Conservation (phyloP, 2,329 filamentous ascomycete genomes). For the Microcyclospora pomicola region DNA sequence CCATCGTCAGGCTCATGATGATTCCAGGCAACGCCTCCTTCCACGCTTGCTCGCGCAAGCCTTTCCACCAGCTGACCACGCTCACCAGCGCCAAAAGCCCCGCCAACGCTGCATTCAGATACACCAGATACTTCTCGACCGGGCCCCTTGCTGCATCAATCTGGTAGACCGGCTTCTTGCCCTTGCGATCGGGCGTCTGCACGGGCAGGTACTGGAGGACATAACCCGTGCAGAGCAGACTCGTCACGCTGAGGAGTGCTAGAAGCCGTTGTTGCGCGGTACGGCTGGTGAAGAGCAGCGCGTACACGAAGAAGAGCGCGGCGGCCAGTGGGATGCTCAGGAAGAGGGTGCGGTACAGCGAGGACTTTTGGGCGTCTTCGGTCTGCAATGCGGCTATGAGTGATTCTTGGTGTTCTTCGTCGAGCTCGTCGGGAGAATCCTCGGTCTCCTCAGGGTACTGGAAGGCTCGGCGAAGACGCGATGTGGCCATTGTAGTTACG, state of each 20-base stretch:
- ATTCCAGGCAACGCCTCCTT: constrained; percentile 31
- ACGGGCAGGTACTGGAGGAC: constrained; percentile 36
- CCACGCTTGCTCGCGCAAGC: constrained; percentile 14
- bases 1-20: constrained; percentile 47
- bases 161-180: constrained; percentile 18
- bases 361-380: constrained; percentile 34
- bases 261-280: constrained; percentile 29
- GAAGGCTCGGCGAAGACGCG: constrained; percentile 64
- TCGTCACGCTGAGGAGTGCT: constrained; percentile 47
- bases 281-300: constrained; percentile 30
- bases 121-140: constrained; percentile 45
- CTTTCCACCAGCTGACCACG: constrained; percentile 25
- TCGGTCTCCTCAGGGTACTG: constrained; percentile 54
- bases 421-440: constrained; percentile 48
- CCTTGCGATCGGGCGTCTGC: constrained; percentile 32
- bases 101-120: constrained; percentile 46
- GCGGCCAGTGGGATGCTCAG: constrained; percentile 46
- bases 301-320: constrained; percentile 39
- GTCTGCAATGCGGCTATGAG: constrained; percentile 43
- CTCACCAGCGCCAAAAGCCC: constrained; percentile 37
- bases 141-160: constrained; percentile 27
- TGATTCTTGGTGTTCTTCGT: constrained; percentile 59
- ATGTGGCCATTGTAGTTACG: constrained; percentile 24
- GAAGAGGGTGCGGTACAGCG: constrained; percentile 33
- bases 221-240: constrained; percentile 49